Base-by-base conservation (phyloP, 1,284 basidiomycete genomes). In the Xerocomus nothofagi region DNA sequence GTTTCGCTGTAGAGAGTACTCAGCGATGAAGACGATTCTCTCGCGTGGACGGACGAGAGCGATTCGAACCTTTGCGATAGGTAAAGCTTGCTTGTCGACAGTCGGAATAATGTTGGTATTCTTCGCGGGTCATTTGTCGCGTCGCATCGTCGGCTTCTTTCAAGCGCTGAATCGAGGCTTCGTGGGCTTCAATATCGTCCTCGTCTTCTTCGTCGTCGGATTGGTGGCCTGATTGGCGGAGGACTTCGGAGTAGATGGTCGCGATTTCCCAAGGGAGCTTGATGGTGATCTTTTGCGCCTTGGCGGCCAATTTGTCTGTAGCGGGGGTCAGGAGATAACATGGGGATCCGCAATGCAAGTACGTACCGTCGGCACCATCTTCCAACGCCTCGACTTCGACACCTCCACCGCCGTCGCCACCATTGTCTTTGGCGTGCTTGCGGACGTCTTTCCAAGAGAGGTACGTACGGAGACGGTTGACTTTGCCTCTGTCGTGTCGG, bases 401-500 rank as follows among this genome's bases (percentile, higher is more conserved):
- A 15, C 83, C 90, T 10, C 79, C 88, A 11, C 82, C 89, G 3
- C 81, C 88, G 51, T 87, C 86, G 9, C 84, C 88, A 44, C 86
- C 86, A 10, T 81, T 85, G 58, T 97, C 93, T 63, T 97, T 97
- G 7, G 93, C 93, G 57, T 93, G 91, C 65, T 97, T 97, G 15
- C 96, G 82, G 7, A 98, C 95, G 57, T 98, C 96, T 65, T 97
- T 98, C 95, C 96, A 99, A 0, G 90, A 91, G n/a, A 99, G 79
- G 65, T 98, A 98, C 10, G 93, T 97, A 23, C 93, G 73, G 17
- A 98, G 74, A 21, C 96, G 79, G 68, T 98, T 97, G 52, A 98
- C 92, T 70, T 98, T 97, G 18, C 89, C 91, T 54, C 92, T 78
- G 70, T 98, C 96, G 62, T 97, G 91, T 9, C 96, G 86, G 63